These are phyloP conservation scores for Chalciporus sphaerocephalus DNA, from an alignment of 768 basidiomycete species.

Conservation along the genomic window DNA sequence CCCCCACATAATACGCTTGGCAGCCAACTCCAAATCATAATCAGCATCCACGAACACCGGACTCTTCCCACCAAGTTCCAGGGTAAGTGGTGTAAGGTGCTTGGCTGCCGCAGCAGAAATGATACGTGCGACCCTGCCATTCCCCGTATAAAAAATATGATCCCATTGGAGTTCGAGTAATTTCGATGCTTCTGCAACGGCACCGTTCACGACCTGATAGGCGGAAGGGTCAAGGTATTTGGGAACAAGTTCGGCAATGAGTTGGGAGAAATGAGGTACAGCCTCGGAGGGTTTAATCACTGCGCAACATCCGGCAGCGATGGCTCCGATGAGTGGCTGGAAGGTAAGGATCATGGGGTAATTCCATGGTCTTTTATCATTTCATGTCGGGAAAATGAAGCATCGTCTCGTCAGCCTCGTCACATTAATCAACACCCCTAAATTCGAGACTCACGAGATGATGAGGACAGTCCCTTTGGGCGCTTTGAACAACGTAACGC, in stretches of 20 bases:
- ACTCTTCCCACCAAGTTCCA: slow-evolving; percentile 39
- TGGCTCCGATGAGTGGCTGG: slow-evolving; percentile 63
- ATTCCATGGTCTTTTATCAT: slow-evolving; percentile 56
- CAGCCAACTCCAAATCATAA: slow-evolving; percentile 46
- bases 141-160: slow-evolving; percentile 39
- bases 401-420: neutral
- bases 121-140: slow-evolving; percentile 24
- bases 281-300: slow-evolving; percentile 65
- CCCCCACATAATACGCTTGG: slow-evolving; percentile 63
- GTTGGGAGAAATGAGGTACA: slow-evolving; percentile 42
- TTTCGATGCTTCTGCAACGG: slow-evolving; percentile 35
- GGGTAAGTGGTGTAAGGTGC: slow-evolving; percentile 32
- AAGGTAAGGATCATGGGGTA: slow-evolving; percentile 55
- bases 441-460: slow-evolving; percentile 45
- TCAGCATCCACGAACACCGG: slow-evolving; percentile 43
- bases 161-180: slow-evolving; percentile 31
- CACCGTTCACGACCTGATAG: slow-evolving; percentile 52
- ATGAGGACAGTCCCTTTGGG: slow-evolving; percentile 62
- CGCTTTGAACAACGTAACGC: slow-evolving; percentile 37
- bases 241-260: slow-evolving; percentile 52
- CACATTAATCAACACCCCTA: neutral
- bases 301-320: slow-evolving; percentile 68
- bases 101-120: slow-evolving; percentile 24
- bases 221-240: slow-evolving; percentile 50
- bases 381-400: neutral